Evolutionary conservation across 2,329 filamentous ascomycete genomes (phyloP), one percentile per base, ranked within the genome.

Genomic region (Claviceps pazoutovae): DNA sequence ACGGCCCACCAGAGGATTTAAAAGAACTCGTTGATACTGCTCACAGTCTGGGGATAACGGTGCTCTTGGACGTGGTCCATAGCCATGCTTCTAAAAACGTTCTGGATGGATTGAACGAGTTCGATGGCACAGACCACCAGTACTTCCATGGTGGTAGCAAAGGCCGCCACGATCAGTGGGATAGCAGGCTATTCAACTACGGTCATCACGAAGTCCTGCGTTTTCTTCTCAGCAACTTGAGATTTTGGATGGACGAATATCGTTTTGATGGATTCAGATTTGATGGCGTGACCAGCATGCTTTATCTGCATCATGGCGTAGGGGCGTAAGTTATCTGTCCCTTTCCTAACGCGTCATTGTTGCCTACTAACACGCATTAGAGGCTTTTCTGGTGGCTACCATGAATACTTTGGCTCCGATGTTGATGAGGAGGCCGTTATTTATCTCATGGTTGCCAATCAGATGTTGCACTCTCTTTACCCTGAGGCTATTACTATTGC

Each of bases 231-330:
- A 96, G 90, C 67, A 98, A 98, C 65, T 71, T 98, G 53, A 80
- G 91, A 23, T 98, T 95, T 73, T 98, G 93, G 90, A 97, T 98
- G 90, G 91, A 97, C 52, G 90, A 96, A 69, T 98, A 96, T 63
- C 74, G 82, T 42, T 97, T 98, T 64, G 93, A 98, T 64, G 93
- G 93, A 23, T 98, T 97, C 77, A 82, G 93, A 43, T 98, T 98
- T 61, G 93, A 98, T 60, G 93, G 93, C 57, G 93, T 98, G 50
- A 98, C 93, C 1, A 96, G 90, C 71, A 98, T 98, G 89, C 83
- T 98, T 53, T 98, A 98, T 68, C 72, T 74, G 16, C 93, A 98
- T 64, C 93, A 98, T 64, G 93, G 93, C 46, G 95, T 98, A 68
- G 93, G 93, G 74, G 94, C 90, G 82, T 93, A 74, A 76, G 87